phyloP scores from a whole-genome alignment of 306 rosid genomes.

The Mimosa pudica region DNA sequence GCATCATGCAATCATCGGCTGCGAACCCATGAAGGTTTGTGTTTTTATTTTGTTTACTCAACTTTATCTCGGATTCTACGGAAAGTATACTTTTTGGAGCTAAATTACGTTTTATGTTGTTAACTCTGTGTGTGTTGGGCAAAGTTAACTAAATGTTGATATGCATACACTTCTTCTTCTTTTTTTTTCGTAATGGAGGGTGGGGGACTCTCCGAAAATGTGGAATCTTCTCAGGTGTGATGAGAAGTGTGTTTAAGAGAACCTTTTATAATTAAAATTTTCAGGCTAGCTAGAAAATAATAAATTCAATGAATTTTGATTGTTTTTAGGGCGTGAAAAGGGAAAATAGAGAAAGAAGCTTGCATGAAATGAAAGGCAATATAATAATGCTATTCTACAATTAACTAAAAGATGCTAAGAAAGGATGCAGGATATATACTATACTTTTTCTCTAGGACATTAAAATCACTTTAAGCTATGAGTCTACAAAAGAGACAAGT shows the following conservation, averaged over 20 bases:
- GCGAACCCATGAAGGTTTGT: constrained; percentile 29
- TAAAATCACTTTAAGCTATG: constrained; percentile 3
- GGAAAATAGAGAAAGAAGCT: background rate
- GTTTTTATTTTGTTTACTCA: background rate
- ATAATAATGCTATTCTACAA: constrained; percentile 9
- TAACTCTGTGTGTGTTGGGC: background rate
- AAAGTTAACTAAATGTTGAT: background rate
- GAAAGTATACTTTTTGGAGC: background rate
- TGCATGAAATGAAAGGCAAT: background rate
- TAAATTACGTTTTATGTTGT: background rate
- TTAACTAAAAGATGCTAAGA: background rate
- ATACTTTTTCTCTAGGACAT: background rate
- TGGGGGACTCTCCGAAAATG: background rate
- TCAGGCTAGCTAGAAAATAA: constrained; percentile 4
- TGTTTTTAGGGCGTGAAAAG: constrained; percentile 29
- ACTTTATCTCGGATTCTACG: background rate
- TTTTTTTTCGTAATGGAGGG: too few species aligned
- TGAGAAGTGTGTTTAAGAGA: constrained; percentile 3
- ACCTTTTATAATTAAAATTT: background rate
- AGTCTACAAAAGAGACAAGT: constrained; percentile 24
- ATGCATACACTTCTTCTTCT: background rate
- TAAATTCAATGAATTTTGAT: background rate
- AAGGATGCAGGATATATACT: background rate
- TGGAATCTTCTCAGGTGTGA: constrained; percentile 8
- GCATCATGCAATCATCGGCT: constrained; percentile 40